Evolutionary conservation across 495 filamentous ascomycete genomes (phyloP).

Genomic region (Xylaria longipes): DNA sequence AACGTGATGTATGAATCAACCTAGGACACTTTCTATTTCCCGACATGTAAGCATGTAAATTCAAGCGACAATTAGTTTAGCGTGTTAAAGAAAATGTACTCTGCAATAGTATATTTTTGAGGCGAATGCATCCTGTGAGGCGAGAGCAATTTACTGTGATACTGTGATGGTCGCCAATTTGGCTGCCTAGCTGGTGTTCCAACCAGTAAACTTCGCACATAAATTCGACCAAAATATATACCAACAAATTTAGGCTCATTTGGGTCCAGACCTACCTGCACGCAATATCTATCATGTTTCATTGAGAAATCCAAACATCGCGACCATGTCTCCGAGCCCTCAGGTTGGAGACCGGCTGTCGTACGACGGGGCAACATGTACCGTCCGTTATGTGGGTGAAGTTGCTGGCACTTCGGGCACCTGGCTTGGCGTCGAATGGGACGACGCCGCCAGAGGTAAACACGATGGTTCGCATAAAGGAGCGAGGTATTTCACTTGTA

Average conservation of each 20-base stretch:
- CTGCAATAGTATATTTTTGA: not conserved
- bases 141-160: not conserved
- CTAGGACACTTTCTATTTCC: not conserved
- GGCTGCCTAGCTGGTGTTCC: constrained; percentile 18
- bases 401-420: constrained; percentile 77
- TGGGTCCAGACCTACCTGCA: not conserved
- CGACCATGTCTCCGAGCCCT: constrained; percentile 30
- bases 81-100: not conserved
- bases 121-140: not conserved
- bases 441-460: constrained; percentile 83
- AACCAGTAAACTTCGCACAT: constrained; percentile 16
- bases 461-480: constrained; percentile 85
- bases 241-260: not conserved
- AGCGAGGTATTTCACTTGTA: constrained; percentile 85
- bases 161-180: constrained; percentile 15
- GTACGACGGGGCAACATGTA: constrained; percentile 75
- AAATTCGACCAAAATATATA: not conserved
- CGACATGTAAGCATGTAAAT: constrained; percentile 8
- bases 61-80: not conserved
- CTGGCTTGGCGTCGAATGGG: constrained; percentile 98
- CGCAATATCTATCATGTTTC: not conserved
- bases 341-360: constrained; percentile 75
- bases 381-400: constrained; percentile 80
- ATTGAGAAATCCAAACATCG: not conserved
- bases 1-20: constrained; percentile 29